A percentile compares a stretch with the other conserved stretches of the same genome.
phyloP scores from a whole-genome alignment of 2,329 filamentous ascomycete genomes.

The Aschersonia sp. region DNA sequence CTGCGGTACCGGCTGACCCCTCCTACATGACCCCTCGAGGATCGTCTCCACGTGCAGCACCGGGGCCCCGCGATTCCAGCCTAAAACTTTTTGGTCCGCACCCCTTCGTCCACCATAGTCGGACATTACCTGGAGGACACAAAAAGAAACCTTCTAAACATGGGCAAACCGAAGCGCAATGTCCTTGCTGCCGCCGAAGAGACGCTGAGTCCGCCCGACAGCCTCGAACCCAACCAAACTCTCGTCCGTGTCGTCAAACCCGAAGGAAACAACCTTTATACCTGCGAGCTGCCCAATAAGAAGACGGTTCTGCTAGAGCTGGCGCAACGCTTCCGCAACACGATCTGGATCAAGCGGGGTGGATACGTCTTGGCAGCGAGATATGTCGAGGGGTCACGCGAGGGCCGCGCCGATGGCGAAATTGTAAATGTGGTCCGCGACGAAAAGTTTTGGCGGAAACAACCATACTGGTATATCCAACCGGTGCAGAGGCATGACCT shows the following conservation, averaged over 20 bases:
- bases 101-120: background rate
- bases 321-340: constrained; percentile 72
- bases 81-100: background rate
- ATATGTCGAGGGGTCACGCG: constrained; percentile 47
- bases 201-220: constrained; percentile 41
- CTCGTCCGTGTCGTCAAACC: constrained; percentile 70
- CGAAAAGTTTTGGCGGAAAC: constrained; percentile 84
- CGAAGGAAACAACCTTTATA: constrained; percentile 81
- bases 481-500: background rate
- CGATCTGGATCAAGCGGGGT: constrained; percentile 83
- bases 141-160: constrained; percentile 3
- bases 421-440: constrained; percentile 88
- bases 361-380: constrained; percentile 73
- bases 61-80: no score
- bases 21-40: no score
- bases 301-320: constrained; percentile 64
- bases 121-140: background rate
- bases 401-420: constrained; percentile 71
- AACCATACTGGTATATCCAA: constrained; percentile 57
- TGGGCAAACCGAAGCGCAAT: constrained; percentile 47
- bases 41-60: no score
- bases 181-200: constrained; percentile 67
- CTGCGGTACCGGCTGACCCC: no score
- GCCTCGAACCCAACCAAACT: constrained; percentile 45
- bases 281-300: constrained; percentile 55